Evolutionary conservation across 257 asterid species (phyloP).

Genomic region (Paraleonurus japonicus): DNA sequence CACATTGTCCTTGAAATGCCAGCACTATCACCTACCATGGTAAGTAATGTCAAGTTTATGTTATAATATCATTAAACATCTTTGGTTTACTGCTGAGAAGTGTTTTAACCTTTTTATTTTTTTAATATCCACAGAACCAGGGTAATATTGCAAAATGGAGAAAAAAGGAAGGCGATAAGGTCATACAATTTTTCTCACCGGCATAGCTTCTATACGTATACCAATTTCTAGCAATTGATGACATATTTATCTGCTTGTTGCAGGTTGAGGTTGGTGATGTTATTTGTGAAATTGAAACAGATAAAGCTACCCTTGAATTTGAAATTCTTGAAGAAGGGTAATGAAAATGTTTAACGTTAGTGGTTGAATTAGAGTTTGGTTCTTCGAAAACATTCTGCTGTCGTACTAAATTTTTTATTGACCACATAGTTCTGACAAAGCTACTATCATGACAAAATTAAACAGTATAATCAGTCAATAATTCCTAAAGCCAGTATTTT

Average conservation of each 20-base stretch:
- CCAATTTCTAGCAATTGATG: conserved; percentile 24
- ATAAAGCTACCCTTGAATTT: conserved; percentile 93
- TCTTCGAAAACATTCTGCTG: conserved; percentile 9
- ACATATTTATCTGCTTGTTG: conserved; percentile 33
- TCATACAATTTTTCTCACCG: conserved; percentile 27
- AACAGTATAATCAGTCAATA: conserved; percentile 15
- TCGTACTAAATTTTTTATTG: conserved; percentile 9
- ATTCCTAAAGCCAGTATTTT: not conserved
- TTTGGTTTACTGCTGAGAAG: conserved; percentile 27
- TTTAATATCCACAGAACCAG: conserved; percentile 66
- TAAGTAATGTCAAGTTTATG: conserved; percentile 31
- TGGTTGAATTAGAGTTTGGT: conserved; percentile 24
- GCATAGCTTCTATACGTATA: not conserved
- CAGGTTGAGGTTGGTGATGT: conserved; percentile 96
- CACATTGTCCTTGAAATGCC: conserved; percentile 94
- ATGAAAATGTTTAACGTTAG: conserved; percentile 24
- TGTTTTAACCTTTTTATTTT: conserved; percentile 24
- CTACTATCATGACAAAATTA: conserved; percentile 21
- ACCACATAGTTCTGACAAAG: conserved; percentile 6
- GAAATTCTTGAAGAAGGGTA: conserved; percentile 99
- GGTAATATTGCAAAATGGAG: conserved; percentile 88
- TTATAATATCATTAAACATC: conserved; percentile 15
- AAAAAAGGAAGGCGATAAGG: conserved; percentile 98
- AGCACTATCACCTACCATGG: conserved; percentile 98
- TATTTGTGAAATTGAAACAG: conserved; percentile 98